phyloP scores from a whole-genome alignment of 75 land plant species.

The Picea glauca region DNA sequence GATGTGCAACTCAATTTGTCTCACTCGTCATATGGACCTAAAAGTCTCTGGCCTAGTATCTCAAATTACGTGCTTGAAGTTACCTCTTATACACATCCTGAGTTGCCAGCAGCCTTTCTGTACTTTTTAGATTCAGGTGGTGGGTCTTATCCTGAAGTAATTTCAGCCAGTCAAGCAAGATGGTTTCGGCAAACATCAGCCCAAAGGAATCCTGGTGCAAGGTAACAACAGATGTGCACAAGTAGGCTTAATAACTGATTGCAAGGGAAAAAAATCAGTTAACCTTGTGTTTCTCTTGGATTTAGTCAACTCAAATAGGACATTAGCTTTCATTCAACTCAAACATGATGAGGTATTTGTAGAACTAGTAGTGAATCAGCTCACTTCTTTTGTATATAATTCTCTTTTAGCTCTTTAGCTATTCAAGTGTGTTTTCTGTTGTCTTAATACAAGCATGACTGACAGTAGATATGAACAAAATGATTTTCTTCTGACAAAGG shows the following conservation, averaged over 20 bases:
- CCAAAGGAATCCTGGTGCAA: constrained; percentile 53
- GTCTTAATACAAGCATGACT: no score
- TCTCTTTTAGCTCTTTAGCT: background rate
- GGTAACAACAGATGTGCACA: constrained; percentile 27
- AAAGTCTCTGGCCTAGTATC: constrained; percentile 79
- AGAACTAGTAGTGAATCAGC: background rate
- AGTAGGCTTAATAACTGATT: background rate
- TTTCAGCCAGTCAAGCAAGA: constrained; percentile 61
- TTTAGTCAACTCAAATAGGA: constrained; percentile 4
- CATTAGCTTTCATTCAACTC: background rate
- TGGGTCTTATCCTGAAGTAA: constrained; percentile 87
- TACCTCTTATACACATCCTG: constrained; percentile 27
- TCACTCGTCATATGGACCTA: constrained; percentile 51
- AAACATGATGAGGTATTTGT: background rate
- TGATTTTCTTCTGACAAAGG: no score
- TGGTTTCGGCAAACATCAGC: constrained; percentile 65
- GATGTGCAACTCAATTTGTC: constrained; percentile 44
- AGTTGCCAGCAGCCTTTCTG: constrained; percentile 36
- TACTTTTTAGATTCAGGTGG: constrained; percentile 98
- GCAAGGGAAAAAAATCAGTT: background rate
- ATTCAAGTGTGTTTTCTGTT: background rate
- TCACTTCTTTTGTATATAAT: background rate
- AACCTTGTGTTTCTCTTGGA: background rate
- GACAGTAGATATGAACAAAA: no score
- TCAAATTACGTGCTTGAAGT: constrained; percentile 81